Conservation (phyloP, 1,139 yeast species). For the Suhomyces yuchorum region DNA sequence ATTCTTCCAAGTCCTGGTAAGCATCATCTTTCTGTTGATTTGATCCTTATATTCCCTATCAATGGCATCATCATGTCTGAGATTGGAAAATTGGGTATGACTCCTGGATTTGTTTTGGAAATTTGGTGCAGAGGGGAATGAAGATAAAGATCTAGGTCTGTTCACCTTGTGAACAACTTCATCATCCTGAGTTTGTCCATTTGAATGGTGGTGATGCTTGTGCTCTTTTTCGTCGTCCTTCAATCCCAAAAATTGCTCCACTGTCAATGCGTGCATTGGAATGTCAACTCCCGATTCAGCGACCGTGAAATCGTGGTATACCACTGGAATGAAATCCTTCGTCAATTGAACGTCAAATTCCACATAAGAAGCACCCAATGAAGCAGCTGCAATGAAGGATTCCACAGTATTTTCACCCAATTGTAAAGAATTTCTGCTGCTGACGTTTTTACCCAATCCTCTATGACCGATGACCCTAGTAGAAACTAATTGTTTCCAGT, state of each 20-base stretch:
- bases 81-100: slow-evolving; percentile 14
- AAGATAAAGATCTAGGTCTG: slow-evolving; percentile 45
- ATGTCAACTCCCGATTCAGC: slow-evolving; percentile 96
- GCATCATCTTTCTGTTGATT: slow-evolving; percentile 70
- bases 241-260: slow-evolving; percentile 83
- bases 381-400: slow-evolving; percentile 95
- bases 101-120: slow-evolving; percentile 17
- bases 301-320: slow-evolving; percentile 91
- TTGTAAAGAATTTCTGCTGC: slow-evolving; percentile 75
- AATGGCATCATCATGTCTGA: slow-evolving; percentile 29
- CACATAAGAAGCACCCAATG: slow-evolving; percentile 88
- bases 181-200: slow-evolving; percentile 37
- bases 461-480: slow-evolving; percentile 96
- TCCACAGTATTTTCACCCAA: slow-evolving; percentile 96
- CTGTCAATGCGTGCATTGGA: slow-evolving; percentile 90
- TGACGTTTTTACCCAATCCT: slow-evolving; percentile 86
- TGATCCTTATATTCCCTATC: slow-evolving; percentile 42
- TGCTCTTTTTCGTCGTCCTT: slow-evolving; percentile 32
- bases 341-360: slow-evolving; percentile 97
- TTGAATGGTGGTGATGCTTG: slow-evolving; percentile 13
- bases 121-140: slow-evolving; percentile 39
- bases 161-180: slow-evolving; percentile 36
- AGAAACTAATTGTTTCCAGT: slow-evolving; percentile 88
- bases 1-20: slow-evolving; percentile 83
- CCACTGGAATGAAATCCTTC: slow-evolving; percentile 89